phyloP scores from a whole-genome alignment of 2,329 filamentous ascomycete species.

The Sporothrix brasiliensis region DNA sequence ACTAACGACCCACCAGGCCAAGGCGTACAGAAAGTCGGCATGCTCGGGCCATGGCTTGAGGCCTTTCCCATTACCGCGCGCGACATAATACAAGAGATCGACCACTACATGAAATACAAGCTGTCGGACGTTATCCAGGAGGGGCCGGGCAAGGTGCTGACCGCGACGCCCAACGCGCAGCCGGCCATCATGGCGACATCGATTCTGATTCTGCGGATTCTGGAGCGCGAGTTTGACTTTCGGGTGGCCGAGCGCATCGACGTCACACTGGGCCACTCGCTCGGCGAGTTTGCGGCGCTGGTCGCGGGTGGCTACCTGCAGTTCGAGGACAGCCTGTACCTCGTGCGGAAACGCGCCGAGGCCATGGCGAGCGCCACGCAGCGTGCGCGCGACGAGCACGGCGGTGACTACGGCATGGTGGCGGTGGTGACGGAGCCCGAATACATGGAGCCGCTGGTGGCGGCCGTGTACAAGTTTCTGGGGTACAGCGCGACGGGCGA shows the following conservation, averaged over 20 bases:
- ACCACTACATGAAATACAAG: constrained; percentile 71
- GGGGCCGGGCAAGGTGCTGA: constrained; percentile 76
- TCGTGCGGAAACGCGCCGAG: constrained; percentile 77
- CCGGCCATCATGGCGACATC: constrained; percentile 96
- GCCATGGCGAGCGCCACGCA: constrained; percentile 78
- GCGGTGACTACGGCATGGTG: constrained; percentile 91
- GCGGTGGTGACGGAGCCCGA: constrained; percentile 85
- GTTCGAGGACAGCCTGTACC: constrained; percentile 74
- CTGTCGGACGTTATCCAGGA: constrained; percentile 77
- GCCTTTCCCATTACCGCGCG: constrained; percentile 78
- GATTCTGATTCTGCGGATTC: constrained; percentile 81
- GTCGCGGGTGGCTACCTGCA: constrained; percentile 79
- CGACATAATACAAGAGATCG: constrained; percentile 82
- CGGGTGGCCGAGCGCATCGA: constrained; percentile 70
- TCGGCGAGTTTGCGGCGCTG: constrained; percentile 90
- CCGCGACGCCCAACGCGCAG: constrained; percentile 83
- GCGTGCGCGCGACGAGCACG: constrained; percentile 65
- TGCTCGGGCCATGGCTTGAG: constrained; percentile 83
- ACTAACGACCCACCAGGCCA: constrained; percentile 60
- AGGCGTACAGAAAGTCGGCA: constrained; percentile 85
- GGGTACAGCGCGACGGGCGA: constrained; percentile 69
- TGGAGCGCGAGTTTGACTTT: constrained; percentile 85
- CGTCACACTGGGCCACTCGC: constrained; percentile 83
- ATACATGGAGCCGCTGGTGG: constrained; percentile 69
- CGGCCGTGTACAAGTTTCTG: constrained; percentile 77